Percentiles rank a stretch among this genome's conserved stretches.
phyloP scores from a whole-genome alignment of 192 early-diverging fungal genomes.

The Spizellomyces punctatus region DNA sequence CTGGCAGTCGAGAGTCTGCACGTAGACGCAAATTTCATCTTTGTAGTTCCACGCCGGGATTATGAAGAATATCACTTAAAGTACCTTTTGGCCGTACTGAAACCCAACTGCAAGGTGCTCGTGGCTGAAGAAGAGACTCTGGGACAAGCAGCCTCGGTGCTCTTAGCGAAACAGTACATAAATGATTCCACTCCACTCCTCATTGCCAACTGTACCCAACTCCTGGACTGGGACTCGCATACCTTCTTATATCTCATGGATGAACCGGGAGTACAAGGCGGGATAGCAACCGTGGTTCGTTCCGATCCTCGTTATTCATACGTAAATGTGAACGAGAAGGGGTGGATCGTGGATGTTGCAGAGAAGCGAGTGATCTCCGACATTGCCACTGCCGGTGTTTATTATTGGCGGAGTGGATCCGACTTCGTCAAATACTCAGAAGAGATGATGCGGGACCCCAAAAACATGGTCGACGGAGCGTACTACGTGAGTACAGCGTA shows the following conservation, averaged over 20 bases:
- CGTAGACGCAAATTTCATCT: slow-evolving; percentile 7
- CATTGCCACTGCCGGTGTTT: slow-evolving; percentile 14
- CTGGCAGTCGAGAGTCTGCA: slow-evolving; percentile 12
- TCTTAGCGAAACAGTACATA: slow-evolving; percentile 1
- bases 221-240: slow-evolving; percentile 14
- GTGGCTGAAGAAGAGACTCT: slow-evolving; percentile 1
- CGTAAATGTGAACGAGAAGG: neutral
- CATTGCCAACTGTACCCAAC: slow-evolving; percentile 17
- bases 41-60: slow-evolving; percentile 2
- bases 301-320: neutral
- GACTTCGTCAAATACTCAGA: slow-evolving; percentile 14
- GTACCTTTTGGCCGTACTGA: slow-evolving; percentile 7
- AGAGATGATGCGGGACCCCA: neutral
- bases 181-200: slow-evolving; percentile 3
- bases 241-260: neutral
- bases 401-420: slow-evolving; percentile 18
- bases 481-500: neutral
- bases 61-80: slow-evolving; percentile 12
- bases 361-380: slow-evolving; percentile 20
- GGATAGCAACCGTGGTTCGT: slow-evolving; percentile 6
- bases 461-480: neutral
- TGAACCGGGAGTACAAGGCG: neutral
- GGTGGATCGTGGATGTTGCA: neutral
- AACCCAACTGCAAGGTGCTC: slow-evolving; percentile 2
- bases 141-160: neutral